These are phyloP conservation scores for Suhomyces faveliae DNA, from an alignment of 805 yeast species.

Conservation along the genomic window DNA sequence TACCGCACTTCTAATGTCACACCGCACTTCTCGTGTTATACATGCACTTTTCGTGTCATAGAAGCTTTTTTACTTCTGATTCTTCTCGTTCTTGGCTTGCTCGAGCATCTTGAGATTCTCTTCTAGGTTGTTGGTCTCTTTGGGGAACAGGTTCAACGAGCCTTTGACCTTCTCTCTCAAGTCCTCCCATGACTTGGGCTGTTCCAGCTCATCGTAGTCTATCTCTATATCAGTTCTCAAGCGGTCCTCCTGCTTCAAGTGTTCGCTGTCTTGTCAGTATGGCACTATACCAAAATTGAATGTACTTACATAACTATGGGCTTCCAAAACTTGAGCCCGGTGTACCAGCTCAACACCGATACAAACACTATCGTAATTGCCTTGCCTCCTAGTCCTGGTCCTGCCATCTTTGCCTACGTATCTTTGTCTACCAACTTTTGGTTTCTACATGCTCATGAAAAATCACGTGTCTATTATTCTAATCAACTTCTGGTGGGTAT, in stretches of 20 bases:
- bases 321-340: constrained; percentile 67
- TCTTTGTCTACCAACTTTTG: too few species aligned
- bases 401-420: constrained; percentile 3
- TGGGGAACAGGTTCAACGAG: constrained; percentile 29
- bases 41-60: too few species aligned
- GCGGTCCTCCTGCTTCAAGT: constrained; percentile 61
- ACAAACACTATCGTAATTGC: constrained; percentile 23
- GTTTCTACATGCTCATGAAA: too few species aligned
- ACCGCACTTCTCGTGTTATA: too few species aligned
- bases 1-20: too few species aligned
- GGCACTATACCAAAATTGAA: not conserved
- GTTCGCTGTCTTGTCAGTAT: constrained; percentile 44
- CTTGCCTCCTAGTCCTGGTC: constrained; percentile 22
- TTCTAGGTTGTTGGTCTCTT: constrained; percentile 9
- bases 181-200: constrained; percentile 41
- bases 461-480: not conserved
- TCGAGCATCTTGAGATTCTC: constrained; percentile 9
- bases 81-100: constrained; percentile 10
- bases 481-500: constrained; percentile 13
- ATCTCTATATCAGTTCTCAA: constrained; percentile 59
- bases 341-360: constrained; percentile 38
- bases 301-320: constrained; percentile 64
- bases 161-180: constrained; percentile 30
- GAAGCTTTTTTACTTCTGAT: too few species aligned
- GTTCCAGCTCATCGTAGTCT: constrained; percentile 40